These are phyloP conservation scores for Cladosporium halotolerans DNA, from an alignment of 2,329 filamentous ascomycete species.

Conservation along the genomic window DNA sequence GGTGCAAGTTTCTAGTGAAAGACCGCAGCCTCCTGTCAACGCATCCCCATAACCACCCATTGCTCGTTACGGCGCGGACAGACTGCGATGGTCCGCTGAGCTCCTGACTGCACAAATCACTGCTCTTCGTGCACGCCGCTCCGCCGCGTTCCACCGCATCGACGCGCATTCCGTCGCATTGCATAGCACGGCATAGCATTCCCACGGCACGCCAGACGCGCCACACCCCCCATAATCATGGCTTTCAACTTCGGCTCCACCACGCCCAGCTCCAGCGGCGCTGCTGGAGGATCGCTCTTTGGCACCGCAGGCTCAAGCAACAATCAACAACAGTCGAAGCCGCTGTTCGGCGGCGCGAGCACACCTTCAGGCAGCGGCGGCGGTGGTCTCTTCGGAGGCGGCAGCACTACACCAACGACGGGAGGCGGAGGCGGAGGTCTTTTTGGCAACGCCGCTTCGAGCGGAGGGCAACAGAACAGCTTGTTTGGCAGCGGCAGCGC, in stretches of 20 bases:
- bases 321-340: conserved; percentile 16
- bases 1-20: neutral
- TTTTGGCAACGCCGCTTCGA: conserved; percentile 33
- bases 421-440: conserved; percentile 28
- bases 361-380: conserved; percentile 12
- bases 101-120: neutral
- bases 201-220: neutral
- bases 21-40: neutral
- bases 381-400: conserved; percentile 13
- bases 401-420: conserved; percentile 14
- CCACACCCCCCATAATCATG: neutral
- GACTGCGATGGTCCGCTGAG: neutral
- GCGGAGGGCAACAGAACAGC: neutral
- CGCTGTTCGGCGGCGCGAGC: conserved; percentile 20
- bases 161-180: conserved; percentile 1
- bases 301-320: conserved; percentile 25
- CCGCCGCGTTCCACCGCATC: neutral
- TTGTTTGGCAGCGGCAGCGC: conserved; percentile 1
- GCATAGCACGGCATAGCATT: neutral
- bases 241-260: conserved; percentile 8
- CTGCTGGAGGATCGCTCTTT: conserved; percentile 21
- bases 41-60: neutral
- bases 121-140: neutral
- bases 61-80: neutral
- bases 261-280: conserved; percentile 10